A percentile compares a stretch with the other conserved stretches of the same genome.
Conservation (phyloP, 116 monocot genomes). For the Zostera marina region DNA sequence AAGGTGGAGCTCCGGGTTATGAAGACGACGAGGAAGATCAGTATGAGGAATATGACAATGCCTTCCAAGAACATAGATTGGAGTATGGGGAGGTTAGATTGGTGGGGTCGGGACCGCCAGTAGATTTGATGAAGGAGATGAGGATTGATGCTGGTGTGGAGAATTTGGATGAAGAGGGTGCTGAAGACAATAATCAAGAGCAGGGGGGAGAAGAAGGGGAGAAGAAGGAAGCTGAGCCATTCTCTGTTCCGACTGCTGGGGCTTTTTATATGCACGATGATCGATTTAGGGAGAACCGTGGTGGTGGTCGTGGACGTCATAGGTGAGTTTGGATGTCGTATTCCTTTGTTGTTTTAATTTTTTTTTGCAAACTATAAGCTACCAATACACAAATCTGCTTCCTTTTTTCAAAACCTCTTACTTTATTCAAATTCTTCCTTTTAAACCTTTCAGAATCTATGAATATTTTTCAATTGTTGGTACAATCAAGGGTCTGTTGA, state of each 20-base stretch:
- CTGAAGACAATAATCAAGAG: not conserved
- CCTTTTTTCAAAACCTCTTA: no score
- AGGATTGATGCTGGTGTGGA: not conserved
- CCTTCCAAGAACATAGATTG: not conserved
- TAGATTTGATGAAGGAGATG: not conserved
- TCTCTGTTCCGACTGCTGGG: conserved; percentile 72
- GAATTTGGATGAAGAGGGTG: not conserved
- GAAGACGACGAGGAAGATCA: conserved; percentile 38
- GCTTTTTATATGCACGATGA: conserved; percentile 99
- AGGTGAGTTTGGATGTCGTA: conserved; percentile 23
- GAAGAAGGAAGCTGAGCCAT: conserved; percentile 87
- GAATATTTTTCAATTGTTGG: no score
- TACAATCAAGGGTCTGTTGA: no score
- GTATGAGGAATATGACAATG: not conserved
- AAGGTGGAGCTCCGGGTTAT: conserved; percentile 55
- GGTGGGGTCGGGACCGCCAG: not conserved
- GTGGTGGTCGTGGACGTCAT: conserved; percentile 41
- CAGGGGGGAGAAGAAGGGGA: conserved; percentile 12
- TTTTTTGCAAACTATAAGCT: not conserved
- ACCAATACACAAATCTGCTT: no score
- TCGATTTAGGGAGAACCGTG: conserved; percentile 53
- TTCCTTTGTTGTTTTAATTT: not conserved
- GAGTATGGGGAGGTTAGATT: not conserved
- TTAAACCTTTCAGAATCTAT: no score
- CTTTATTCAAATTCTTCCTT: no score